Evolutionary conservation across 768 basidiomycete genomes (phyloP).

Genomic region (Mrakia frigida): DNA sequence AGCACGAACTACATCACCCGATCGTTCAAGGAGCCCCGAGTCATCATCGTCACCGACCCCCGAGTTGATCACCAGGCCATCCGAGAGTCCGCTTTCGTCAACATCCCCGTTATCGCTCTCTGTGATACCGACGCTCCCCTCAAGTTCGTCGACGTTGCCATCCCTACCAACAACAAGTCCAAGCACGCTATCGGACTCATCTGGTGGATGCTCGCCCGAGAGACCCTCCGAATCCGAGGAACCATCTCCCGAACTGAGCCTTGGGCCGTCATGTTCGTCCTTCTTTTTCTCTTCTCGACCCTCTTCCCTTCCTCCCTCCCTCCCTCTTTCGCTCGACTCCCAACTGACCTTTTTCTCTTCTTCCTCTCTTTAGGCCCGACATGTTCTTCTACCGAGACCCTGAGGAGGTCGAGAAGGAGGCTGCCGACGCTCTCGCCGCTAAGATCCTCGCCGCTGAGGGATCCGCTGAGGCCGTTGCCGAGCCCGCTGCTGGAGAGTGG

Average conservation of each 20-base stretch:
- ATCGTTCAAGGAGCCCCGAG: conserved; percentile 99
- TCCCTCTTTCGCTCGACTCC: neutral
- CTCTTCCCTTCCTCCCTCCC: conserved; percentile 19
- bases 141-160: conserved; percentile 95
- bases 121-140: conserved; percentile 98
- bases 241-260: conserved; percentile 87
- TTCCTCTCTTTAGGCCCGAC: conserved; percentile 23
- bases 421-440: conserved; percentile 77
- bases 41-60: conserved; percentile 97
- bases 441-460: conserved; percentile 61
- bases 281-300: conserved; percentile 50
- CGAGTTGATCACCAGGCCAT: conserved; percentile 99
- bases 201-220: conserved; percentile 96
- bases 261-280: conserved; percentile 98
- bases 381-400: conserved; percentile 95
- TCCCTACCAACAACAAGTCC: conserved; percentile 99
- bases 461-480: conserved; percentile 51
- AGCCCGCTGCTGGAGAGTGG: conserved; percentile 44
- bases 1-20: conserved; percentile 91
- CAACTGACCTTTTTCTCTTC: conserved; percentile 27
- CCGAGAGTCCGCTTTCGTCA: conserved; percentile 98
- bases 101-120: conserved; percentile 99
- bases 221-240: conserved; percentile 91
- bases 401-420: conserved; percentile 97
- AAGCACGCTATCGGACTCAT: conserved; percentile 94